Conservation (phyloP, 345 rosid species). For the Gossypium arboreum region DNA sequence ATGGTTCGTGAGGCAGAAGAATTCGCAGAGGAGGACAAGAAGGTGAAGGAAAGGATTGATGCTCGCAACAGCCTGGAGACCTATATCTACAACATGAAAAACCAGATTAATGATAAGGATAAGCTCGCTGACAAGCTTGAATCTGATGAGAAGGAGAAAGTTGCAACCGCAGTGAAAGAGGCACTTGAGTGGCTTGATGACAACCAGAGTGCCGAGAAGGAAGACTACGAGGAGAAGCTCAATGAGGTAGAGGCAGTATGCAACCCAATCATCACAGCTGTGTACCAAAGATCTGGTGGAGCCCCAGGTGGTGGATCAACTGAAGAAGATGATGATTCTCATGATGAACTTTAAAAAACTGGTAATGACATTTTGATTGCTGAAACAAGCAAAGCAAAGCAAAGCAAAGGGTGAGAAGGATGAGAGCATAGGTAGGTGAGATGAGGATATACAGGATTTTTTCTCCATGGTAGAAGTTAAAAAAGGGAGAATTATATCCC, state of each 20-base stretch:
- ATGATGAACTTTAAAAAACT: slow-evolving; percentile 40
- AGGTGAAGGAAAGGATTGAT: slow-evolving; percentile 87
- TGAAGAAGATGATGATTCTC: not conserved
- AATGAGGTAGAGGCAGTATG: not conserved
- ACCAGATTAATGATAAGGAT: slow-evolving; percentile 87
- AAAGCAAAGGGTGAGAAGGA: not conserved
- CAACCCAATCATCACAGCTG: not conserved
- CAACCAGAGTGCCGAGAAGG: slow-evolving; percentile 43
- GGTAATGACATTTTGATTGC: not conserved
- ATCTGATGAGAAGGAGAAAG: slow-evolving; percentile 83
- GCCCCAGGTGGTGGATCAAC: not conserved
- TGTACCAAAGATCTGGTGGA: not conserved
- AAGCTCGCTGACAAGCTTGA: slow-evolving; percentile 95
- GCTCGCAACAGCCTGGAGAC: slow-evolving; percentile 89
- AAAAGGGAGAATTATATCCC: slow-evolving; percentile 11
- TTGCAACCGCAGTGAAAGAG: slow-evolving; percentile 71
- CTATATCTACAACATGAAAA: slow-evolving; percentile 90
- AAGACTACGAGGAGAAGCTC: not conserved
- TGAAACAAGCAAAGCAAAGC: not conserved
- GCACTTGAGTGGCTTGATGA: slow-evolving; percentile 94
- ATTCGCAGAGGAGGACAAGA: slow-evolving; percentile 96
- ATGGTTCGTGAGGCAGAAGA: slow-evolving; percentile 97
- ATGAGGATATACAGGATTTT: slow-evolving; percentile 32
- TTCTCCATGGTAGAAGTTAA: slow-evolving; percentile 19
- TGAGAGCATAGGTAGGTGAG: slow-evolving; percentile 17